A percentile compares a stretch with the other conserved stretches of the same genome.
Evolutionary conservation across 2,329 filamentous ascomycete genomes (phyloP).

Genomic region (Aspergillus jensenii): DNA sequence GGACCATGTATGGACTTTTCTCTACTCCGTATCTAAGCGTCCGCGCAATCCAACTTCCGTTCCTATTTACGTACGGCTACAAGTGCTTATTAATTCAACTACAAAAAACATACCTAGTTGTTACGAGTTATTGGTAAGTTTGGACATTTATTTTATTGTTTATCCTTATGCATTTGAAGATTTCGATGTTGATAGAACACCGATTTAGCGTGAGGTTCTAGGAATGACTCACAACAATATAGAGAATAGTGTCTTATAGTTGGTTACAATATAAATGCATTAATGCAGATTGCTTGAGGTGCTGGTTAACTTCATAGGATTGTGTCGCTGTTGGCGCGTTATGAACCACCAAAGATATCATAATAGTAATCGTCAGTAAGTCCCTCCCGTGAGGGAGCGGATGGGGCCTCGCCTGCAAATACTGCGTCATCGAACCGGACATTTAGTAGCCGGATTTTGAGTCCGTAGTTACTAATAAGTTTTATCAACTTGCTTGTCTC

Average conservation of each 20-base stretch:
- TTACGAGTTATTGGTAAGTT: neutral
- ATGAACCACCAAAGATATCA: constrained; percentile 58
- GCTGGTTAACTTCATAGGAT: neutral
- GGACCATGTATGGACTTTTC: neutral
- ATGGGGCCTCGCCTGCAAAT: constrained; percentile 66
- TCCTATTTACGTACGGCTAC: neutral
- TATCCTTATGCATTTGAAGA: neutral
- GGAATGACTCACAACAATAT: neutral
- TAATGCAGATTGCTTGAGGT: too few species aligned
- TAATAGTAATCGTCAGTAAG: constrained; percentile 94
- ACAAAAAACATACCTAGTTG: neutral
- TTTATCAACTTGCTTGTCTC: constrained; percentile 89
- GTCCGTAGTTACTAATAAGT: constrained; percentile 82
- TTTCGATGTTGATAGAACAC: neutral
- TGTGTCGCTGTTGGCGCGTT: neutral
- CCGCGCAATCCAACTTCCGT: neutral
- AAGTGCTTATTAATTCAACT: neutral
- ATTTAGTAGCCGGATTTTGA: constrained; percentile 91
- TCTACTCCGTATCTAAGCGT: too few species aligned
- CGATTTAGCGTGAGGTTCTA: neutral
- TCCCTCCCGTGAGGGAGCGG: constrained; percentile 78
- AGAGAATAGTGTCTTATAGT: neutral
- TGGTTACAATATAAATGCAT: neutral
- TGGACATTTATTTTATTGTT: neutral
- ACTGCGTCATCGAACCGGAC: constrained; percentile 81